Evolutionary conservation across 2,329 filamentous ascomycete species (phyloP), one percentile per base, ranked within the genome.

Genomic region (Amauroascus verrucosus): DNA sequence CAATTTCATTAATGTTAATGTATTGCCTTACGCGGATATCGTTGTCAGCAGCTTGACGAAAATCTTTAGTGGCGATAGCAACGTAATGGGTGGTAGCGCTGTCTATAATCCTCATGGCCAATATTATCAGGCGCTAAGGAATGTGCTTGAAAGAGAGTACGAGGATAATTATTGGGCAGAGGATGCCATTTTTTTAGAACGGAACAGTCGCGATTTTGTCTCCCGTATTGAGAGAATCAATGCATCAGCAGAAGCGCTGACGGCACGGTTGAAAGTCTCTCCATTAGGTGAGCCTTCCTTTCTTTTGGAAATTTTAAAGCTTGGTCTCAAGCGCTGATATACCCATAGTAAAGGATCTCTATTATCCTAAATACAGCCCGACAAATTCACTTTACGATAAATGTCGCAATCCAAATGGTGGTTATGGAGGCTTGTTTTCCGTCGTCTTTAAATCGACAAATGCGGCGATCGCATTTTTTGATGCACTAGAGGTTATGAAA

Each of bases 1-100:
- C 61, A 98, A 93, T 54, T 95, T 96, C 66, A 83, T 94, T 65
- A 98, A 98, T 66, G 84, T 96, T 62, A 88, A 97, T 65, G 88
- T 98, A 3, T 78, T 98, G 4, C 88, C 85, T 2, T 86, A 84
- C 64, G 87, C 88, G 56, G 93, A 98, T 69, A 77, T 97, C 14
- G 87, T 97, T 4, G 91, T 95, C 54, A 95, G 88, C 74, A 95
- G 88, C 66, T 75, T 98, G 55, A 97, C 93, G 47, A 98, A 98
- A 69, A 85, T 97, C 51, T 98, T 98, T 72, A 95, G 88, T 53
- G 93, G 93, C 48, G 93, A 96, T 70, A 93, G 88, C 68, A 97
- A 98, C 68, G 93, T 98, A 60, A 97, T 97, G 91, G 93, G 90
- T 55, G 93, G 93, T 53, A 86, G 79, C 59, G 73, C 76, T 13